Base-by-base conservation (phyloP, 129 eudicot species). In the Arctium lappa region DNA sequence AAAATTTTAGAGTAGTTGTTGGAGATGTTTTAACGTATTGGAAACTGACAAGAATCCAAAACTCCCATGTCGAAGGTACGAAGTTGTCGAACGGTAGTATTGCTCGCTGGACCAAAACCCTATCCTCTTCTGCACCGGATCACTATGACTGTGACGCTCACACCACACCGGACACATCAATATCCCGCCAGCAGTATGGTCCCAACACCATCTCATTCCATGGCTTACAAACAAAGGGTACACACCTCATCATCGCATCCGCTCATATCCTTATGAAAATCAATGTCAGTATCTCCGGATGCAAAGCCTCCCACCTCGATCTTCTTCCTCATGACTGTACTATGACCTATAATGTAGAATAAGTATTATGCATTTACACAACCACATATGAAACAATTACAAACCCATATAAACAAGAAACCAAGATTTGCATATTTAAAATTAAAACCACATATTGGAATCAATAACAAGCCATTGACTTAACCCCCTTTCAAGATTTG, bases 161-260 rank as follows among this genome's bases (percentile, higher is more conserved):
- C 85, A 74, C 85, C 85, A 74, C 10, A 27, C 30, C 36, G 27
- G 11, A 10, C 29, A 81, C 42, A 69, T 81, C 50, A 7, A 81
- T 63, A 9, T 74, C 71, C 7, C 27, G 74, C 85, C 79, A 81
- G 46, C 85, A 81, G 18, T 81, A 44, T 10, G 79, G 74, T 6
- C 85, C 69, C 6, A 73, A 69, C 8, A 81, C 79, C 63, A 69
- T 44, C 53, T 16, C 68, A 78, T 16, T 53, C 85, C 85, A 81
- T 0, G 74, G 36, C 79, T 63, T 60, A 79, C 85, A 81, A 16
- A 81, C 85, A 12, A 81, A 39, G 5, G 85, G 65, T 32, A 73
- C 79, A 15, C 48, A 33, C 42, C 74, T 73, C 73, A 73, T 33
- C 85, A 81, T 60, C 38, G 53, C 71, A 8, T 73, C 74, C 1